Base-by-base conservation (phyloP, 73 alveolate species). In the Tetrahymena elliotti region DNA sequence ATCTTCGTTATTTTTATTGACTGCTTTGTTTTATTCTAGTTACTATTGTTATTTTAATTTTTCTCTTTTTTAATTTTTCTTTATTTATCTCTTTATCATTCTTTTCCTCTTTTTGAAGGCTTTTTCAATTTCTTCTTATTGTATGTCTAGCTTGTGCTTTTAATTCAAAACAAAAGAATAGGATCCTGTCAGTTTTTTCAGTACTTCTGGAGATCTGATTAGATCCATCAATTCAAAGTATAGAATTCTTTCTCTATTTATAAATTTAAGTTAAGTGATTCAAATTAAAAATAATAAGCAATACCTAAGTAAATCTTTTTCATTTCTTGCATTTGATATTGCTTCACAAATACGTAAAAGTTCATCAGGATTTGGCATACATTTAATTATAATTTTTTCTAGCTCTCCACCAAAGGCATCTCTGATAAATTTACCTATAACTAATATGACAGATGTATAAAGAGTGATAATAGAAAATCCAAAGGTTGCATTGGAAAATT, bases 201-300 rank as follows among this genome's bases (percentile, higher is more conserved):
- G 94, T 83, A 98, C 96, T 95, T 99, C 99, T 16, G 99, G 99
- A 20, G 99, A 97, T 93, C 99, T 96, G 98, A 99, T 94, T 38
- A 99, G 97, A 96, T 99, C 99, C 93, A 98, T 98, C 54, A 98
- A 97, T 95, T 98, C 97, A 96, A 96, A 98, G 96, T 98, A 99
- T 95, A 98, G 97, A 95, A 98, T 97, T 94, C 98, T 99, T 94
- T 99, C 99, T 95, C 99, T 97, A 92, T 35, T 27, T 7, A 18
- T 37, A 93, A 40, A 37, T 20, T 41, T 20, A 38, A 16, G 33
- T 36, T 94, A 54, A 9, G 31, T 9, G 5, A 7, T 52, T 37
- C 38, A 34, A 83, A 83, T 10, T 38, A 7, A 7, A 35, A 35
- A 83, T 83, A 8, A 22, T 35, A 33, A 38, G 13, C 13, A 37